Conservation (phyloP, 2,329 filamentous ascomycete species). For the Cordyceps sp. region DNA sequence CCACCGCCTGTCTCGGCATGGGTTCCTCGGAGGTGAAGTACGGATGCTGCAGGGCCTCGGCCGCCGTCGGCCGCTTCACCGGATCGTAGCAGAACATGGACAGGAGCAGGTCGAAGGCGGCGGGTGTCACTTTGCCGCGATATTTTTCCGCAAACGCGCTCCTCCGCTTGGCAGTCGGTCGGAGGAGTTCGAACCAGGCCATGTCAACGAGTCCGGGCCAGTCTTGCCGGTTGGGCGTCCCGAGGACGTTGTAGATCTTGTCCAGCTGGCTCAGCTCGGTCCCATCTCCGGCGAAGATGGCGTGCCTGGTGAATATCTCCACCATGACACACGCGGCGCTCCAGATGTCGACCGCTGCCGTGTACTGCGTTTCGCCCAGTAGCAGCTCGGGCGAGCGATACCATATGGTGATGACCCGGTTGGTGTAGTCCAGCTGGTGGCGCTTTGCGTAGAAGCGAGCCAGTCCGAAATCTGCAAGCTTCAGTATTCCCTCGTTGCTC, state of each 20-base stretch:
- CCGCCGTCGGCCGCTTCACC: slow-evolving; percentile 62
- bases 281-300: slow-evolving; percentile 90
- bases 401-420: slow-evolving; percentile 98
- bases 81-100: slow-evolving; percentile 88
- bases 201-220: slow-evolving; percentile 90
- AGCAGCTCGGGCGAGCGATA: slow-evolving; percentile 85
- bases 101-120: slow-evolving; percentile 66
- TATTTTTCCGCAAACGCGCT: slow-evolving; percentile 75
- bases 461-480: slow-evolving; percentile 89
- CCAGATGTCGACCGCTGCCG: slow-evolving; percentile 86
- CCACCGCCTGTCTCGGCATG: slow-evolving; percentile 55
- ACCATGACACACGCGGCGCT: slow-evolving; percentile 92
- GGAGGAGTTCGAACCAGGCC: slow-evolving; percentile 89
- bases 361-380: slow-evolving; percentile 79
- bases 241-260: slow-evolving; percentile 86
- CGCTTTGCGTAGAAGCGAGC: slow-evolving; percentile 93
- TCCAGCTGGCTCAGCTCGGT: slow-evolving; percentile 93
- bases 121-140: slow-evolving; percentile 55
- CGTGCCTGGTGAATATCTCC: slow-evolving; percentile 85
- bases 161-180: slow-evolving; percentile 56
- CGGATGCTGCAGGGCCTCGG: slow-evolving; percentile 67
- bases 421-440: slow-evolving; percentile 87
- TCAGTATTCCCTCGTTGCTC: slow-evolving; percentile 74
- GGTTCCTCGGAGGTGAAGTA: slow-evolving; percentile 84
- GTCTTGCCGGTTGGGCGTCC: slow-evolving; percentile 66